These are phyloP conservation scores for Candida nonsorbophila DNA, from an alignment of 805 yeast species.

Conservation along the genomic window DNA sequence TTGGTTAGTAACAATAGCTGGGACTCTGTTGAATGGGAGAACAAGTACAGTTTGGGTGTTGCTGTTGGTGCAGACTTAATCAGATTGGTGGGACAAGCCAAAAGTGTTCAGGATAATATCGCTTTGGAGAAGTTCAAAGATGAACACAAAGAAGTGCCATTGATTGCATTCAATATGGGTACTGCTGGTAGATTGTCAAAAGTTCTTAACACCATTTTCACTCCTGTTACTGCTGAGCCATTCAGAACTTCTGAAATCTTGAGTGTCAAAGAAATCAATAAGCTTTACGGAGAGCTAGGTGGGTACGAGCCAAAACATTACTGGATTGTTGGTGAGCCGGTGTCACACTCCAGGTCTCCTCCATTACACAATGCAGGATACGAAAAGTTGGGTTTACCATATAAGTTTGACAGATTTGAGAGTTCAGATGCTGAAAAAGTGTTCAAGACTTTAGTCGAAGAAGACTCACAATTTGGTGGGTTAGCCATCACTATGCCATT, in stretches of 20 bases:
- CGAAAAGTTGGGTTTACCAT: slow-evolving; percentile 70
- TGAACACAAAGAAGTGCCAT: slow-evolving; percentile 50
- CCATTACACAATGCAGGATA: slow-evolving; percentile 78
- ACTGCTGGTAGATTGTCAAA: slow-evolving; percentile 71
- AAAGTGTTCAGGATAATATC: slow-evolving; percentile 59
- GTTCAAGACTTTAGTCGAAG: slow-evolving; percentile 41
- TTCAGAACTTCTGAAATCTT: slow-evolving; percentile 59
- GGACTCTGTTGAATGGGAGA: slow-evolving; percentile 70
- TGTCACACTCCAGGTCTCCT: slow-evolving; percentile 87
- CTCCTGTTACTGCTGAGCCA: slow-evolving; percentile 77
- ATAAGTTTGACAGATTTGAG: slow-evolving; percentile 62
- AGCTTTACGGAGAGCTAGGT: slow-evolving; percentile 54
- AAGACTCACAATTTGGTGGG: slow-evolving; percentile 69
- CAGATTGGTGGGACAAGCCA: slow-evolving; percentile 81
- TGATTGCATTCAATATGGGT: slow-evolving; percentile 83
- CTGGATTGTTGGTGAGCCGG: slow-evolving; percentile 77
- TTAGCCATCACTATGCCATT: slow-evolving; percentile 92
- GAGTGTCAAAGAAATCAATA: slow-evolving; percentile 59
- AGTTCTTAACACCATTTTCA: slow-evolving; percentile 65
- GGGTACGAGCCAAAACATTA: slow-evolving; percentile 53
- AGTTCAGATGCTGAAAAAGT: slow-evolving; percentile 59
- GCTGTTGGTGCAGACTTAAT: slow-evolving; percentile 64
- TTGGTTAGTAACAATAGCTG: slow-evolving; percentile 57
- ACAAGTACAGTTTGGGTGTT: slow-evolving; percentile 62
- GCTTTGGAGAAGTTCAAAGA: slow-evolving; percentile 64